These are phyloP conservation scores for Haplosporangium sp. DNA, from an alignment of 371 early-diverging fungal genomes.

Conservation along the genomic window DNA sequence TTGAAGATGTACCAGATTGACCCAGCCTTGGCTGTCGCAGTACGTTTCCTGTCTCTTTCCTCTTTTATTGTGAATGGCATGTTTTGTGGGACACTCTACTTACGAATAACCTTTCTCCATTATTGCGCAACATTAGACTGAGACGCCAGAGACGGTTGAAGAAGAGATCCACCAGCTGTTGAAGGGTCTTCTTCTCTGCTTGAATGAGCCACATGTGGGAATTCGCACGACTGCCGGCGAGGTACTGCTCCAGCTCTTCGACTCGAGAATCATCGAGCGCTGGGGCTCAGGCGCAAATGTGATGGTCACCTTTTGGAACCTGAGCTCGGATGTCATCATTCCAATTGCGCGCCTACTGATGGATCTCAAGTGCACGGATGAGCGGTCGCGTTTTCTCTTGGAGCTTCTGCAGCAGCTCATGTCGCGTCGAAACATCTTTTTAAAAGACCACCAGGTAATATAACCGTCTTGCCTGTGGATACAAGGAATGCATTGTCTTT, in stretches of 20 bases:
- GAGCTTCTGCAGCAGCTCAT: constrained; percentile 71
- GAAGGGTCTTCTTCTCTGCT: constrained; percentile 74
- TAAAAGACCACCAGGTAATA: constrained; percentile 61
- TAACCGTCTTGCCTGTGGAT: not conserved
- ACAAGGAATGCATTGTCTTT: not conserved
- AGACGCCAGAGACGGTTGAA: constrained; percentile 57
- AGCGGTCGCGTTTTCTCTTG: constrained; percentile 64
- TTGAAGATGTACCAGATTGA: constrained; percentile 80
- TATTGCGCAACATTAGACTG: constrained; percentile 44
- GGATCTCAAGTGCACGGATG: constrained; percentile 65
- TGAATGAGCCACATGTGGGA: constrained; percentile 67
- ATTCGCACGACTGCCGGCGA: constrained; percentile 81
- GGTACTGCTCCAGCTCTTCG: constrained; percentile 72
- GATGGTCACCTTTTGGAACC: constrained; percentile 77
- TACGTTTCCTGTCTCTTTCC: constrained; percentile 48
- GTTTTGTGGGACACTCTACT: not conserved
- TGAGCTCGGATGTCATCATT: constrained; percentile 68
- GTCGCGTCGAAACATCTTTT: constrained; percentile 70
- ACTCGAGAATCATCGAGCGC: constrained; percentile 66
- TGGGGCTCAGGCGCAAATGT: constrained; percentile 70
- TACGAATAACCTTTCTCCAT: not conserved
- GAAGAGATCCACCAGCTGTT: constrained; percentile 76
- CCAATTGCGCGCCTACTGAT: constrained; percentile 64
- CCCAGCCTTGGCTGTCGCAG: constrained; percentile 77
- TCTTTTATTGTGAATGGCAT: not conserved